Base-by-base conservation (phyloP, 2,329 filamentous ascomycete genomes). In the Claviceps lovelessii region DNA sequence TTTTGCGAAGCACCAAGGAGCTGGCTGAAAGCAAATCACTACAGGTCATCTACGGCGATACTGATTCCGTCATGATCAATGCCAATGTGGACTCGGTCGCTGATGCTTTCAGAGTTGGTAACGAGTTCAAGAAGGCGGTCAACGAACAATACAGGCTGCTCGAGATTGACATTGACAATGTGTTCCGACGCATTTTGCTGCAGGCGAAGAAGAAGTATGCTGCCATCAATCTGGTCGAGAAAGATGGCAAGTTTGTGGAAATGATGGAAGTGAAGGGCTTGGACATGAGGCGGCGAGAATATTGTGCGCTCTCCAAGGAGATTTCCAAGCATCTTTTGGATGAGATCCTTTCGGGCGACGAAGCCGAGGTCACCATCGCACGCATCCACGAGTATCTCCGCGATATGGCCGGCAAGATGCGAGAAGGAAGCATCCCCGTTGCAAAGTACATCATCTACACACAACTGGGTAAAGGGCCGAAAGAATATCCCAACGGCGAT, bases 201-300 rank as follows among this genome's bases (percentile, higher is more conserved):
- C 93, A 97, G 65, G 91, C 93, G 35, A 98, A 98, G 79, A 98
- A 98, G 77, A 98, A 98, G 76, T 98, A 98, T 69, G 93, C 93
- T 9, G 93, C 93, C 45, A 87, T 98, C 70, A 97, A 95, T 67
- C 82, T 97, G 68, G 82, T 93, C 7, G 88, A 96, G 63, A 78
- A 87, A 28, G 86, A 94, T 63, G 90, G 90, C 62, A 94, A 91
- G 67, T 95, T 85, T 65, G 77, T 91, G 48, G 91, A 97, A 68
- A 91, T 95, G 72, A 86, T 98, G 70, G 93, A 98, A 68, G 88
- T 98, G 65, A 98, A 98, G 72, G 93, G 93, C 74, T 79, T 98
- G 50, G 93, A 98, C 65, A 98, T 98, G 93, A 89, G 86, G 72
- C 83, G 93, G 64, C 85, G 94, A 76, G 93, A 98, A 72, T 98